Evolutionary conservation across 1,139 yeast genomes (phyloP).

Genomic region (Waltiozyma sp.): DNA sequence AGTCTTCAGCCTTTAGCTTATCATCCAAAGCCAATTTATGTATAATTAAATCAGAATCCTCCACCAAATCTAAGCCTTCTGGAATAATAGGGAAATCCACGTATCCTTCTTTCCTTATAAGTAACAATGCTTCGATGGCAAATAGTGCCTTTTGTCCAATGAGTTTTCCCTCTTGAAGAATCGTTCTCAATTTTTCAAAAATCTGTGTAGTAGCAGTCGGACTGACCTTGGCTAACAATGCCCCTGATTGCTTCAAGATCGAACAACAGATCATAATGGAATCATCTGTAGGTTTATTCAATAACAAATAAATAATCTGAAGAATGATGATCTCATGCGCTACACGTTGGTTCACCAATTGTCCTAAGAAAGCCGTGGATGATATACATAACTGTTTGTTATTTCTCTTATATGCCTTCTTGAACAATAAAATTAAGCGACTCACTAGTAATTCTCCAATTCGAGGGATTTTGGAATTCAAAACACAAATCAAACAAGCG

Average conservation of each 20-base stretch:
- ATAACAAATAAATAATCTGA: conserved; percentile 51
- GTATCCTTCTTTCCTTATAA: conserved; percentile 39
- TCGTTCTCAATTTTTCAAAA: conserved; percentile 48
- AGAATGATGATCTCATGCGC: conserved; percentile 52
- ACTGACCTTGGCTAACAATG: conserved; percentile 30
- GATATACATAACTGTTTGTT: conserved; percentile 34
- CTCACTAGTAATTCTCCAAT: conserved; percentile 49
- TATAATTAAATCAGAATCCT: conserved; percentile 49
- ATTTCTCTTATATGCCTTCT: conserved; percentile 40
- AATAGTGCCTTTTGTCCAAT: conserved; percentile 34
- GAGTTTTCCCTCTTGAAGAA: conserved; percentile 42
- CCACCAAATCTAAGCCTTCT: conserved; percentile 46
- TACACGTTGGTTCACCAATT: conserved; percentile 55
- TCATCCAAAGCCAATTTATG: conserved; percentile 52
- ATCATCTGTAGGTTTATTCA: conserved; percentile 42
- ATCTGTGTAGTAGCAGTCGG: conserved; percentile 38
- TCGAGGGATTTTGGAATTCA: conserved; percentile 61
- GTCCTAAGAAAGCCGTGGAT: conserved; percentile 43
- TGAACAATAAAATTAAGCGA: conserved; percentile 50
- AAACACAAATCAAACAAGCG: conserved; percentile 46
- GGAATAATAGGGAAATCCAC: conserved; percentile 30
- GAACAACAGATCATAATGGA: conserved; percentile 37
- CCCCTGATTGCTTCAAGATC: conserved; percentile 35
- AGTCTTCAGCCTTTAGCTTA: conserved; percentile 33
- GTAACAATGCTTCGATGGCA: conserved; percentile 43